Conservation (phyloP, 176 grass and related monocot species). For the Poa annua region DNA sequence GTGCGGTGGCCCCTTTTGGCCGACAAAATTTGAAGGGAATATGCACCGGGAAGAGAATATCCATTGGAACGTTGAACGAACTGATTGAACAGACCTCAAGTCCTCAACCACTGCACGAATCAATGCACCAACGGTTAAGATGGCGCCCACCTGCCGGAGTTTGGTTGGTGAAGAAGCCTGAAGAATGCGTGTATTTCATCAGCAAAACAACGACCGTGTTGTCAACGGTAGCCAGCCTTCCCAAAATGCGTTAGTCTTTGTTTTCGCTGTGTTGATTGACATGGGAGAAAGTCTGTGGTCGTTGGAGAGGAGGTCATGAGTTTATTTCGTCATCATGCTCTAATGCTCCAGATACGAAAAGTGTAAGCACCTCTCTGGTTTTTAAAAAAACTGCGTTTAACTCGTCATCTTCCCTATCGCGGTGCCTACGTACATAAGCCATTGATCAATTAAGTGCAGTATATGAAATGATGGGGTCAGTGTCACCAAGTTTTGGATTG, state of each 20-base stretch:
- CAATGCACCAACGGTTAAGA: neutral
- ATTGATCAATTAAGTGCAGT: neutral
- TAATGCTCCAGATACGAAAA: neutral
- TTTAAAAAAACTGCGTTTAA: neutral
- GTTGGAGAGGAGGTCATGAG: neutral
- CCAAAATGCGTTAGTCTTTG: neutral
- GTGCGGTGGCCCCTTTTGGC: neutral
- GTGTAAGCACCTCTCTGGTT: neutral
- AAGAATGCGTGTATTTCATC: neutral
- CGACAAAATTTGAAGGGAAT: neutral
- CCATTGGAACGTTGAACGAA: neutral
- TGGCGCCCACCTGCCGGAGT: neutral
- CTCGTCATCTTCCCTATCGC: no score
- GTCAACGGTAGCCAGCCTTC: neutral
- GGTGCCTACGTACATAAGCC: neutral
- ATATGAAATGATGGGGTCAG: neutral
- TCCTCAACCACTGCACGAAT: neutral
- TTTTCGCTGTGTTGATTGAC: neutral
- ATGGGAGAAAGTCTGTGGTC: neutral
- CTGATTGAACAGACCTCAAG: neutral
- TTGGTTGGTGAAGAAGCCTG: slow-evolving; percentile 37
- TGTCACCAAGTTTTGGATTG: neutral
- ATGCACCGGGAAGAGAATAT: neutral
- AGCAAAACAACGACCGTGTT: neutral
- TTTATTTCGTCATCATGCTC: no score